These are phyloP conservation scores for Tulasnella sp. DNA, from an alignment of 768 basidiomycete species.

Conservation along the genomic window DNA sequence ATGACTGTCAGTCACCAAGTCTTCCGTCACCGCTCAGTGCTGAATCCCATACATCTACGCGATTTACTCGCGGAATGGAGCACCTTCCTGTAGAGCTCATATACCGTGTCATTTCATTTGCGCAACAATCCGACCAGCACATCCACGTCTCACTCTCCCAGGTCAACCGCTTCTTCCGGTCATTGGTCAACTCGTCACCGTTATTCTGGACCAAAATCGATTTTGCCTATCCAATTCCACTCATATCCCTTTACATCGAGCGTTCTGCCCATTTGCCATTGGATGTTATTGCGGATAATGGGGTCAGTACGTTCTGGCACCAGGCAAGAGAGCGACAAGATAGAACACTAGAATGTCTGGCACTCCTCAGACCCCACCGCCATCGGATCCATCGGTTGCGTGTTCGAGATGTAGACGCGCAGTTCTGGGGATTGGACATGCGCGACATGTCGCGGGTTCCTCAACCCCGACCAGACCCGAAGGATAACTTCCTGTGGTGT, in stretches of 20 bases:
- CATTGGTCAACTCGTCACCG: not conserved
- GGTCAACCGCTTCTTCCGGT: not conserved
- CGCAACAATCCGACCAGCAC: not conserved
- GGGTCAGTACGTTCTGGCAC: not conserved
- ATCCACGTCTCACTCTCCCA: not conserved
- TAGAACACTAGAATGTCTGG: not conserved
- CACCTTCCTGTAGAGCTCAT: not conserved
- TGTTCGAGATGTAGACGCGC: not conserved
- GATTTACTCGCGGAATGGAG: not conserved
- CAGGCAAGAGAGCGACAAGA: not conserved
- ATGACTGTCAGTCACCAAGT: not conserved
- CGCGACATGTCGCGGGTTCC: not conserved
- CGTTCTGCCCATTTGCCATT: not conserved
- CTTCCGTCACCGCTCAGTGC: not conserved
- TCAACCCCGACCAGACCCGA: not conserved
- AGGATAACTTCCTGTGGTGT: not conserved
- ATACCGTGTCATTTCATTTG: not conserved
- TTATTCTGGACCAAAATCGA: conserved; percentile 1
- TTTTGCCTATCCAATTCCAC: not conserved
- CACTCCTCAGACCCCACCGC: not conserved
- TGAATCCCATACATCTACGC: not conserved
- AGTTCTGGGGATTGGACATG: not conserved
- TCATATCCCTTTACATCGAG: not conserved
- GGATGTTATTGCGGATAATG: not conserved
- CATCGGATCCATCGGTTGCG: not conserved